Evolutionary conservation across 2,329 filamentous ascomycete species (phyloP).

Genomic region (Pseudogymnoascus sp.): DNA sequence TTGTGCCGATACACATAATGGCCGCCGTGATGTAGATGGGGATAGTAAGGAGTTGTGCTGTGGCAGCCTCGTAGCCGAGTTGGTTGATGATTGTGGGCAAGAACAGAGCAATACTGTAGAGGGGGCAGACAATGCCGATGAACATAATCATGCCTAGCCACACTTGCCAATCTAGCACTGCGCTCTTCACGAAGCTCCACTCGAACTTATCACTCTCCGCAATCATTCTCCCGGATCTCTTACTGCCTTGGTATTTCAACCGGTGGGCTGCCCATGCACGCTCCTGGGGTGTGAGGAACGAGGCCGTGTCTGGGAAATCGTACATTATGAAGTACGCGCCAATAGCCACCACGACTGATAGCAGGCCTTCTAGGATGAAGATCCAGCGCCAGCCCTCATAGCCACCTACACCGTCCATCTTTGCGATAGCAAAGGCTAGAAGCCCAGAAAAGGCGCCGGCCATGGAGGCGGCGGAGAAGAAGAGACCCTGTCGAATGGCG

Average conservation of each 20-base stretch:
- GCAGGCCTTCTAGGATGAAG: constrained; percentile 44
- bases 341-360: constrained; percentile 33
- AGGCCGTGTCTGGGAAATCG: constrained; percentile 36
- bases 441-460: constrained; percentile 41
- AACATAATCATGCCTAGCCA: constrained; percentile 40
- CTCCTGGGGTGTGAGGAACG: constrained; percentile 35
- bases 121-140: constrained; percentile 50
- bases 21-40: constrained; percentile 58
- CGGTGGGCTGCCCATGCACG: constrained; percentile 23
- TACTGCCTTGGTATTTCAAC: constrained; percentile 20
- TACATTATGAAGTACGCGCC: constrained; percentile 39
- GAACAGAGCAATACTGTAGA: constrained; percentile 38
- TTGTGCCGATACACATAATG: constrained; percentile 45
- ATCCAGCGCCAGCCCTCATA: constrained; percentile 40
- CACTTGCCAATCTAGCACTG: constrained; percentile 41
- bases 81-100: constrained; percentile 37
- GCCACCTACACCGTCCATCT: constrained; percentile 39
- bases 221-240: constrained; percentile 18
- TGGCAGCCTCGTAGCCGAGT: constrained; percentile 47
- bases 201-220: constrained; percentile 25
- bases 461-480: constrained; percentile 32
- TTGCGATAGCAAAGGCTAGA: constrained; percentile 37
- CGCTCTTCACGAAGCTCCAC: constrained; percentile 32
- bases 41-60: constrained; percentile 39
- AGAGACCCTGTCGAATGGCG: constrained; percentile 37